Base-by-base conservation (phyloP, 345 rosid species). In the Heritiera fomes region DNA sequence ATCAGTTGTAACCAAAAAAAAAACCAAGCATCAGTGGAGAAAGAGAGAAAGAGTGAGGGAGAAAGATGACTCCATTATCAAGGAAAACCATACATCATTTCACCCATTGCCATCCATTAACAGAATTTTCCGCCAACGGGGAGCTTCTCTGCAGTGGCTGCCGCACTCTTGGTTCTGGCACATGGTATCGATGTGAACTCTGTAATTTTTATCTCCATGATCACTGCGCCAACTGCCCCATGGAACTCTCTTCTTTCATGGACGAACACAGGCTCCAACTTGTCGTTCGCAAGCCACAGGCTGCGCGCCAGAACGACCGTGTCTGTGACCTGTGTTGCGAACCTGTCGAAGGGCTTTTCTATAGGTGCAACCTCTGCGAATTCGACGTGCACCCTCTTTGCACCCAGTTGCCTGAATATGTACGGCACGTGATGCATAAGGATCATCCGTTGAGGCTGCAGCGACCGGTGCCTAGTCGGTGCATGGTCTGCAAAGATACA, bases 361-460 rank as follows among this genome's bases (percentile, higher is more conserved):
- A 71, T 71, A 32, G 28, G 43, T 87, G 88, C 82, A 59, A 73
- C 78, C n/a, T 43, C 5, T 87, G 92, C 40, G 84, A 81, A 41
- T 87, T 87, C 47, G 80, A 87, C 45, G 80, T 81, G 9, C 87
- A 87, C 66, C 86, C 87, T 0, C 17, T 68, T 1, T 86, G 92
- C 80, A 83, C 85, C 11, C 76, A 83, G 63, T 55, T 85, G 38
- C 88, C 88, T 13, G 77, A 32, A 68, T 67, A 69, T 41, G 65
- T 86, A 20, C 68, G 63, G 56, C 85, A 82, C 70, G 80, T 58
- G 71, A 82, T 82, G 70, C 87, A 82, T 70, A 83, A 82, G 32
- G 64, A 66, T 30, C 88, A 82, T 80, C 79, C 64, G 17, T 77
- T 85, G 75, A 81, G 75, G 65, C 72, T 87, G 72, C 77, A 82